phyloP scores from a whole-genome alignment of 225 moss, liverwort and hornwort genomes.

The Climacium dendroides region DNA sequence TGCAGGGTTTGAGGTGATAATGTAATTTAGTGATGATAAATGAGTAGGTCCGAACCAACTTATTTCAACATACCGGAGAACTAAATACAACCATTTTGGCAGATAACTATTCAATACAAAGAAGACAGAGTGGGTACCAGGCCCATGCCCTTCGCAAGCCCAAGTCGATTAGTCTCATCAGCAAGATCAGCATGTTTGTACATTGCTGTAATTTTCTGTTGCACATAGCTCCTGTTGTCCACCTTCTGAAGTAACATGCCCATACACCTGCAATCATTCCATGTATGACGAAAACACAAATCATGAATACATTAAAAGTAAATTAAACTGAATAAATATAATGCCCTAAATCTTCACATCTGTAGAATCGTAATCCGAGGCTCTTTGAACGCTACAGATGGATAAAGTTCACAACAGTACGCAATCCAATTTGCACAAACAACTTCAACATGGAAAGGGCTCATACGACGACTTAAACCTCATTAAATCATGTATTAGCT shows the following conservation, averaged over 20 bases:
- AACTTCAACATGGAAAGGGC: background rate
- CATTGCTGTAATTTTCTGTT: slow-evolving; percentile 76
- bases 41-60: background rate
- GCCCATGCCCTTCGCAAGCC: slow-evolving; percentile 98
- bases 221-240: slow-evolving; percentile 67
- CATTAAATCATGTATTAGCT: background rate
- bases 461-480: background rate
- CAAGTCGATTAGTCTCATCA: slow-evolving; percentile 81
- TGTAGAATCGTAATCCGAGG: background rate
- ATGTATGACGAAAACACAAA: background rate
- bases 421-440: background rate
- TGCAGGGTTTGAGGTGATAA: background rate
- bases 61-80: background rate
- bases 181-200: slow-evolving; percentile 84
- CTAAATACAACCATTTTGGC: background rate
- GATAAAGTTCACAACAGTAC: background rate
- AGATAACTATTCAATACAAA: background rate
- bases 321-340: background rate
- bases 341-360: background rate
- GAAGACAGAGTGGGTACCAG: slow-evolving; percentile 32
- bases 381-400: background rate
- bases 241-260: slow-evolving; percentile 97
- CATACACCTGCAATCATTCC: slow-evolving; percentile 57
- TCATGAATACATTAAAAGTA: background rate
- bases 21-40: background rate